phyloP scores from a whole-genome alignment of 2,329 filamentous ascomycete genomes.

The Calonectria pauciramosa region DNA sequence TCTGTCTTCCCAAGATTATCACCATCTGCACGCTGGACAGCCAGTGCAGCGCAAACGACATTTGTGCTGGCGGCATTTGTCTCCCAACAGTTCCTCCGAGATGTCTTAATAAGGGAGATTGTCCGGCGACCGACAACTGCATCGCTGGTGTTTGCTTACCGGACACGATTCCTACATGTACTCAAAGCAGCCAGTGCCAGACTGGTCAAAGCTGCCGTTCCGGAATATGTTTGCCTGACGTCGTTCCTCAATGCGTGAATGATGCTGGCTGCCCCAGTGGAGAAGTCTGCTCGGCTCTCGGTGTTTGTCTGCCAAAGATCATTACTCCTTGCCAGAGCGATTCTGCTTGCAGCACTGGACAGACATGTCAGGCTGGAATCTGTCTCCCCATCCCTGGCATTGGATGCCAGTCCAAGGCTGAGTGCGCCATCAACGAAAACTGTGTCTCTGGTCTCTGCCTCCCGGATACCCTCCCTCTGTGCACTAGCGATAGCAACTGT shows the following conservation, averaged over 20 bases:
- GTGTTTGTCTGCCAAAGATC: conserved; percentile 2
- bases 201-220: background rate
- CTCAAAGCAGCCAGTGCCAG: background rate
- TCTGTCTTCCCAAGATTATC: background rate
- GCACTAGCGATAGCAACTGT: background rate
- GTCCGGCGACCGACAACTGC: background rate
- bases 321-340: background rate
- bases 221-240: background rate
- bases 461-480: background rate
- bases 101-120: background rate
- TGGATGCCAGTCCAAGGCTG: background rate
- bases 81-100: background rate
- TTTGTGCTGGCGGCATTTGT: background rate
- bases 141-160: background rate
- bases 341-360: background rate
- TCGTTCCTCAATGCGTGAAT: background rate
- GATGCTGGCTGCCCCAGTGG: background rate
- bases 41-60: background rate
- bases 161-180: background rate
- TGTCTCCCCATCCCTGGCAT: background rate
- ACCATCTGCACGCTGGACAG: background rate
- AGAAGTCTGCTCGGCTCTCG: background rate
- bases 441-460: conserved; percentile 16
- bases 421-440: background rate
- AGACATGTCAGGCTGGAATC: background rate